Evolutionary conservation across 2,329 filamentous ascomycete genomes (phyloP), one percentile per base, ranked within the genome.

Genomic region (Alternaria triticimaculans): DNA sequence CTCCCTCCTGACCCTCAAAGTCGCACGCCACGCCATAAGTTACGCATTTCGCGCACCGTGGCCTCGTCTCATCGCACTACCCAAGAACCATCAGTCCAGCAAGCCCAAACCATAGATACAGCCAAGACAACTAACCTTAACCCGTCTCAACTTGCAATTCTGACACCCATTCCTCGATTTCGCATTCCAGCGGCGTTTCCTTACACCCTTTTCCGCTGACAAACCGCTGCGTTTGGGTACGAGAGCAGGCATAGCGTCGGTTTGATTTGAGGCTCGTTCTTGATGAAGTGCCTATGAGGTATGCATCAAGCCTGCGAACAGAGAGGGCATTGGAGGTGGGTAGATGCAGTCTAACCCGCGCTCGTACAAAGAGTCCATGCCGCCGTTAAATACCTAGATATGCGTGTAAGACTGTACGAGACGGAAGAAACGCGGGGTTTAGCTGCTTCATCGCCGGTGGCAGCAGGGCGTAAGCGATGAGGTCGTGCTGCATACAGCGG

Each of bases 81-180:
- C 18, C n/a, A 28, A 15, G 25, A 11, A 10, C 3, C 33, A 26
- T 55, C 23, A 44, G 33, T n/a, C 11, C 8, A 37, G 5, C 23
- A 23, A 5, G 6, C 10, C 30, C 20, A 72, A 60, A 44, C 44
- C n/a, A 30, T 5, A 4, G 11, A n/a, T 20, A n/a, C 15, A 18
- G 6, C 20, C 9, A 9, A 12, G 55, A 65, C 59, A 30, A 64
- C 76, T 72, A 73, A 84, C 85, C 80, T 87, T 88, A 53, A 87
- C 81, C 56, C 83, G 80, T 33, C 85, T 80, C 20, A 87, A 70
- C 68, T 87, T 87, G 72, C 87, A 89, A 67, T 88, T 88, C 4
- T 82, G 82, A 66, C 87, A 88, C 2, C 87, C 86, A 14, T 80
- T 77, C 18, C 84, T 80, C 2, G 85, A 88, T 68, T 88, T 88